Conservation (phyloP, 176 grass and related monocot species). For the Oryza officinalis region DNA sequence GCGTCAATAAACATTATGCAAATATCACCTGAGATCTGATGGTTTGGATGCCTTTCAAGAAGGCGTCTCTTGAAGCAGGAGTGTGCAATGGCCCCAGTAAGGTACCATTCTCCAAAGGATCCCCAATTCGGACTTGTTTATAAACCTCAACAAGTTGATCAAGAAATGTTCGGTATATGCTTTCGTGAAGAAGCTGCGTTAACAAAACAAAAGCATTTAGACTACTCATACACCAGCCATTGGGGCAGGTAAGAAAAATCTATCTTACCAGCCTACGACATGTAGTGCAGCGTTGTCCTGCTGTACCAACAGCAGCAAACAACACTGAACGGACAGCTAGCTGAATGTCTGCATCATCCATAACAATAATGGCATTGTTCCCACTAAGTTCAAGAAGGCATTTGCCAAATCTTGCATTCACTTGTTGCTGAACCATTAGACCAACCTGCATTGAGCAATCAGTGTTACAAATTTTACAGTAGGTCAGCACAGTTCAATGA, state of each 20-base stretch:
- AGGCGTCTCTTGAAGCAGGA: slow-evolving; percentile 76
- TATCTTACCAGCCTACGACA: slow-evolving; percentile 89
- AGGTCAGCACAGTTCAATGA: slow-evolving; percentile 3
- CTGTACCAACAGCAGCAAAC: slow-evolving; percentile 98
- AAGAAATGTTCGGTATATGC: slow-evolving; percentile 84
- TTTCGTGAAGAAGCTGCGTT: slow-evolving; percentile 88
- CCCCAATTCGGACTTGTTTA: slow-evolving; percentile 95
- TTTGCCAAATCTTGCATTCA: slow-evolving; percentile 84
- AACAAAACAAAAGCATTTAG: slow-evolving; percentile 15
- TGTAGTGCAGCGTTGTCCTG: slow-evolving; percentile 95
- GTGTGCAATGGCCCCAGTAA: slow-evolving; percentile 92
- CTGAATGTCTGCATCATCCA: slow-evolving; percentile 98
- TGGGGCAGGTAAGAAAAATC: neutral
- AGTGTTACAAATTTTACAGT: slow-evolving; percentile 3
- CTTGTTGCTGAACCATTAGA: slow-evolving; percentile 79
- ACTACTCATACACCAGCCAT: slow-evolving; percentile 23
- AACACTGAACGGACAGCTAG: slow-evolving; percentile 92
- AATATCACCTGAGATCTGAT: slow-evolving; percentile 83
- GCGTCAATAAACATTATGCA: neutral
- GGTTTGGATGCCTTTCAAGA: slow-evolving; percentile 75
- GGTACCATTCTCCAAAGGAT: slow-evolving; percentile 91
- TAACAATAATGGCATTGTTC: slow-evolving; percentile 98
- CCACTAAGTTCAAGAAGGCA: slow-evolving; percentile 98
- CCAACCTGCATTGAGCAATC: slow-evolving; percentile 69
- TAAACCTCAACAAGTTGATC: slow-evolving; percentile 92